These are phyloP conservation scores for Aspergillus panamensis DNA, from an alignment of 495 filamentous ascomycete species.

Conservation along the genomic window DNA sequence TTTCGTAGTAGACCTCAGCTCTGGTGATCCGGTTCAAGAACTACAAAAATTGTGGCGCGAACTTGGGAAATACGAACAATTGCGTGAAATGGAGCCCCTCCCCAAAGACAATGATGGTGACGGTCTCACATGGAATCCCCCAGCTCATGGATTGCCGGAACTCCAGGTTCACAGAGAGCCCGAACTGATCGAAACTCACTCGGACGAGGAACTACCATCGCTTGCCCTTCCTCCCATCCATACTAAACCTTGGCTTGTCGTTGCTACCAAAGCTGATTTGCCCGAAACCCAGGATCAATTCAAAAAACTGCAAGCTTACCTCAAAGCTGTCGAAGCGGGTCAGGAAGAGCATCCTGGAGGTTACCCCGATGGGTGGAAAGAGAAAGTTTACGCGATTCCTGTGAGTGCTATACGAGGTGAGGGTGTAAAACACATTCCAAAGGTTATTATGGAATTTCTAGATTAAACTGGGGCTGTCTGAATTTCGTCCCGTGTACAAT, in stretches of 20 bases:
- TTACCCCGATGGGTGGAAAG: constrained; percentile 62
- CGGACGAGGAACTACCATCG: constrained; percentile 25
- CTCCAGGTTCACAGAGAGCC: constrained; percentile 13
- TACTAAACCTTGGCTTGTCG: constrained; percentile 93
- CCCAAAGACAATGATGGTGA: constrained; percentile 50
- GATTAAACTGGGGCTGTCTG: constrained; percentile 32
- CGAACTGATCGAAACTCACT: constrained; percentile 4
- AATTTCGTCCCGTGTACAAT: background rate
- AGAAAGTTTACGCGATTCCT: constrained; percentile 66
- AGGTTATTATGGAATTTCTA: constrained; percentile 71
- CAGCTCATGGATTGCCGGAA: constrained; percentile 26
- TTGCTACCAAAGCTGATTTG: constrained; percentile 92
- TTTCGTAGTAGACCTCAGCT: constrained; percentile 85
- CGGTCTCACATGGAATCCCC: constrained; percentile 22
- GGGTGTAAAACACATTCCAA: constrained; percentile 73
- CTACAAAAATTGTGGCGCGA: constrained; percentile 84
- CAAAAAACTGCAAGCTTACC: constrained; percentile 60
- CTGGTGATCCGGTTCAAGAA: constrained; percentile 71
- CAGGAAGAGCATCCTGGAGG: constrained; percentile 66
- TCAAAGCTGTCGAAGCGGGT: constrained; percentile 57
- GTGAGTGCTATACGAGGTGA: constrained; percentile 85
- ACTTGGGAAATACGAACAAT: constrained; percentile 77
- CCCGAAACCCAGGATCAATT: constrained; percentile 76
- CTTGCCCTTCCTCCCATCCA: constrained; percentile 61
- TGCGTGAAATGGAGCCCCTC: constrained; percentile 57